phyloP scores from a whole-genome alignment of 164 flowering plant genomes.

The Saururus chinensis region DNA sequence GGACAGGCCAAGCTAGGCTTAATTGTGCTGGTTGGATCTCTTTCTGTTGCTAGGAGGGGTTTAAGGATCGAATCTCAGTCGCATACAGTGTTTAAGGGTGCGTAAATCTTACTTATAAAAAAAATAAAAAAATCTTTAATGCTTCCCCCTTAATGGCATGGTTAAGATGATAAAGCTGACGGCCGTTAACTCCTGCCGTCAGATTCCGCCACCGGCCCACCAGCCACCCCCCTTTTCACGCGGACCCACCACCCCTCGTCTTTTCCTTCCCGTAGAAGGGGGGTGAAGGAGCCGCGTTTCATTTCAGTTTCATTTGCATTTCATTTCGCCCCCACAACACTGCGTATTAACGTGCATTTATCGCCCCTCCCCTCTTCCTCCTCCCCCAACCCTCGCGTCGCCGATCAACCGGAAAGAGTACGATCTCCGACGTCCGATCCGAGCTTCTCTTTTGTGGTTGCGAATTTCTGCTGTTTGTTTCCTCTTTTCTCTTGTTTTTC shows the following conservation, averaged over 20 bases:
- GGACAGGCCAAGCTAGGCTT: too few relatives aligned
- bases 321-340: neutral
- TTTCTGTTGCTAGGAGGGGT: too few relatives aligned
- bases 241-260: neutral
- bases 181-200: neutral
- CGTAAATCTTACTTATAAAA: too few relatives aligned
- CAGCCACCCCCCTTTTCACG: too few relatives aligned
- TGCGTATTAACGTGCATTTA: neutral
- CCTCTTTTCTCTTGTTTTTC: neutral
- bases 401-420: neutral
- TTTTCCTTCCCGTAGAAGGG: slow-evolving; percentile 4
- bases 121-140: too few relatives aligned
- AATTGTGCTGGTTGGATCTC: too few relatives aligned
- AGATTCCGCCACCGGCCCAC: neutral
- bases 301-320: slow-evolving; percentile 2
- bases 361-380: neutral
- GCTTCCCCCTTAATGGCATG: too few relatives aligned
- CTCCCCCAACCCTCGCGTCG: neutral
- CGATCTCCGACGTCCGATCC: neutral
- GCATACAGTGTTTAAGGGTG: too few relatives aligned
- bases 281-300: neutral
- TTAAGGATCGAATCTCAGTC: too few relatives aligned
- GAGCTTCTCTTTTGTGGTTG: neutral
- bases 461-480: neutral
- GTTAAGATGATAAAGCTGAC: neutral